Evolutionary conservation across 2,329 filamentous ascomycete species (phyloP).

Genomic region (Gliomastix tumulicola): DNA sequence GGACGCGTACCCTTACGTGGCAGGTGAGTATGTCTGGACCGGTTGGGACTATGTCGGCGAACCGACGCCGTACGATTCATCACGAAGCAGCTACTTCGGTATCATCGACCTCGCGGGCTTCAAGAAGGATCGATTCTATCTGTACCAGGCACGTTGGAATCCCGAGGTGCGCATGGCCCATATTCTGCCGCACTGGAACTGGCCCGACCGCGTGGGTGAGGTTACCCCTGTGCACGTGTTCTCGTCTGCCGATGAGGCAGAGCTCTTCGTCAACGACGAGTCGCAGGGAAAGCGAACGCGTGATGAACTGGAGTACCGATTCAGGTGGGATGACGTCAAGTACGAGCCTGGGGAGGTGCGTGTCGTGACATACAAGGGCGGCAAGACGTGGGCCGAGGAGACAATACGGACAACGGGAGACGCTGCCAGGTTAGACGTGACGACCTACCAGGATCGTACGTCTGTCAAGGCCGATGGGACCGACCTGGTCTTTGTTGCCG

Average conservation of each 20-base stretch:
- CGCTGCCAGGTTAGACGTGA: slow-evolving; percentile 26
- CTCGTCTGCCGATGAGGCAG: slow-evolving; percentile 40
- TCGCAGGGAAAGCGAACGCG: slow-evolving; percentile 31
- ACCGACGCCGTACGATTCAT: slow-evolving; percentile 36
- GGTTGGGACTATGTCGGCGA: slow-evolving; percentile 43
- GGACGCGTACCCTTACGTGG: slow-evolving; percentile 39
- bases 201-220: slow-evolving; percentile 35
- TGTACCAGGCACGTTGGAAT: slow-evolving; percentile 47
- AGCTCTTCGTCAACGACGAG: slow-evolving; percentile 44
- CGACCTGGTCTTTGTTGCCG: slow-evolving; percentile 38
- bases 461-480: slow-evolving; percentile 29
- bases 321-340: slow-evolving; percentile 42
- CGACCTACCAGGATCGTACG: slow-evolving; percentile 24
- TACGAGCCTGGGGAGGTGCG: slow-evolving; percentile 38
- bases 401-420: slow-evolving; percentile 30
- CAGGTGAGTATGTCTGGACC: slow-evolving; percentile 46
- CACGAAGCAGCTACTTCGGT: slow-evolving; percentile 45
- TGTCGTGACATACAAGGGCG: slow-evolving; percentile 40
- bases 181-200: slow-evolving; percentile 49
- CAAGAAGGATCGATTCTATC: slow-evolving; percentile 45
- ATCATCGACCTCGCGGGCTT: slow-evolving; percentile 51
- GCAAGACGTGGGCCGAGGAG: slow-evolving; percentile 34
- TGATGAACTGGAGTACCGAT: slow-evolving; percentile 31
- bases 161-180: slow-evolving; percentile 38
- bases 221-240: slow-evolving; percentile 48